Evolutionary conservation across 192 early-diverging fungal genomes (phyloP).

Genomic region (Kickxella alabastrina): DNA sequence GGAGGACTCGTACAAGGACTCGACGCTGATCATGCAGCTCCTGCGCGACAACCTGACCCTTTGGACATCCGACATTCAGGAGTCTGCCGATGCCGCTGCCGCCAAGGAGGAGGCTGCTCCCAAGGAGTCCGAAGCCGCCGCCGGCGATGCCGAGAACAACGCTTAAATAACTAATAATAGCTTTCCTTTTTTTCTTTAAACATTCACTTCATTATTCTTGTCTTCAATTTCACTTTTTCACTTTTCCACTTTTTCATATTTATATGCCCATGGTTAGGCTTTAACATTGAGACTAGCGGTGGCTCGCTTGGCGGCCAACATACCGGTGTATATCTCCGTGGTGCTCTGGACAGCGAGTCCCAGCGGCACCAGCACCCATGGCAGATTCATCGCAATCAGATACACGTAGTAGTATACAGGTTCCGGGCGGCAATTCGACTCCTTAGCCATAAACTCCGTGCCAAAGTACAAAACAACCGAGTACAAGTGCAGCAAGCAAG

Average conservation of each 20-base stretch:
- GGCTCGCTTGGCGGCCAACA: slow-evolving; percentile 3
- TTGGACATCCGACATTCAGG: slow-evolving; percentile 89
- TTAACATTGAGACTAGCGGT: too few species aligned
- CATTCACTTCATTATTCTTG: slow-evolving; percentile 6
- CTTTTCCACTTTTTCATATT: neutral
- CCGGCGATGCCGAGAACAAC: slow-evolving; percentile 9
- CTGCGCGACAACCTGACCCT: slow-evolving; percentile 95
- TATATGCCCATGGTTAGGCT: too few species aligned
- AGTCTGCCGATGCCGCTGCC: slow-evolving; percentile 26
- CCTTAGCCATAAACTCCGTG: slow-evolving; percentile 52
- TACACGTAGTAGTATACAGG: slow-evolving; percentile 62
- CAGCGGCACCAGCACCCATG: slow-evolving; percentile 63
- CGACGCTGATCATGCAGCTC: slow-evolving; percentile 97
- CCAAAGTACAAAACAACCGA: slow-evolving; percentile 61
- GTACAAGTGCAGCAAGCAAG: slow-evolving; percentile 61
- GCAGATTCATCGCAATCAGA: slow-evolving; percentile 59
- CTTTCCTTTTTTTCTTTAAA: neutral
- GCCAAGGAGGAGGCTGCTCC: slow-evolving; percentile 19
- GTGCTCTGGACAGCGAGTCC: slow-evolving; percentile 25
- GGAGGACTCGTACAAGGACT: slow-evolving; percentile 97
- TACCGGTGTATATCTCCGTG: slow-evolving; percentile 5
- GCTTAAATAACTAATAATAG: slow-evolving; percentile 14
- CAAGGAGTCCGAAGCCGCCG: slow-evolving; percentile 22
- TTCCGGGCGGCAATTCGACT: slow-evolving; percentile 53
- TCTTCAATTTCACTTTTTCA: slow-evolving; percentile 5